phyloP scores from a whole-genome alignment of 202 grass and related monocot genomes.

The Panicum hallii region DNA sequence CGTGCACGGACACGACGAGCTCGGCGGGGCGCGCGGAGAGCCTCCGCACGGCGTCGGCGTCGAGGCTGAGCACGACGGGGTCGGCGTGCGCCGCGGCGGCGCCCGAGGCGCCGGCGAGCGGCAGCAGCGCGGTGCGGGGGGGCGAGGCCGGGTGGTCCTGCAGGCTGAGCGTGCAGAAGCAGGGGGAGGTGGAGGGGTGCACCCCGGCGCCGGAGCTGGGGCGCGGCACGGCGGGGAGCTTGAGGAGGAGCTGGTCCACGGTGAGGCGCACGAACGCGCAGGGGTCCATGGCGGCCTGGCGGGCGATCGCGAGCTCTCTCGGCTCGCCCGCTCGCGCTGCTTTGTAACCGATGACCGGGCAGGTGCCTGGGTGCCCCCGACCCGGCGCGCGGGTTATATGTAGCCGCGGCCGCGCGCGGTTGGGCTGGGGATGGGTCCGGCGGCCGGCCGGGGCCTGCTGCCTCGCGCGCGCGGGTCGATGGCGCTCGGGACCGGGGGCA shows the following conservation, averaged over 20 bases:
- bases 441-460: too few species aligned
- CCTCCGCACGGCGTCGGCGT: conserved; percentile 65
- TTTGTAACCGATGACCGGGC: neutral
- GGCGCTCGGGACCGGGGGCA: neutral
- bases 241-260: conserved; percentile 81
- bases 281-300: conserved; percentile 66
- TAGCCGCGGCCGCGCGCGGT: neutral
- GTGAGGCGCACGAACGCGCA: conserved; percentile 90
- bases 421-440: neutral
- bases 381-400: conserved; percentile 43
- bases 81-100: neutral
- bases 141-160: conserved; percentile 56
- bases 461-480: neutral
- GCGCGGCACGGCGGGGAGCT: conserved; percentile 68
- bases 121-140: conserved; percentile 60
- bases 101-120: conserved; percentile 46
- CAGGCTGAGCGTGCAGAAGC: conserved; percentile 87
- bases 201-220: conserved; percentile 59
- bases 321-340: neutral
- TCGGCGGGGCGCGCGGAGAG: conserved; percentile 53
- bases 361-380: neutral
- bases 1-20: conserved; percentile 74
- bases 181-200: conserved; percentile 75
- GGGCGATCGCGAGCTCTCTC: conserved; percentile 25
- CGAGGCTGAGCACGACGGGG: conserved; percentile 75